phyloP scores from a whole-genome alignment of 306 rosid genomes.

The Canavalia gladiata region DNA sequence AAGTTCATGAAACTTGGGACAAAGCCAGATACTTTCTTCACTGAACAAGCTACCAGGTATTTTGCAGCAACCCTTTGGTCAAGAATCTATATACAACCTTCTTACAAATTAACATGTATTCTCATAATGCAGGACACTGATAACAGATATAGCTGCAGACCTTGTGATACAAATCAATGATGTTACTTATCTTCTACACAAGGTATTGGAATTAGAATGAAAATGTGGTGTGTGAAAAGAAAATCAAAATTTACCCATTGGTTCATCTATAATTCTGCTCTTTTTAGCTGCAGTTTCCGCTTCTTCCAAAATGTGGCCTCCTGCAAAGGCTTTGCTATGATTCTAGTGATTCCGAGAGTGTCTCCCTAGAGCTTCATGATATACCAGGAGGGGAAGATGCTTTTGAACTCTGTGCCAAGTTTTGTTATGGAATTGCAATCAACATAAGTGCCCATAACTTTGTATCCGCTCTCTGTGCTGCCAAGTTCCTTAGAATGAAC shows the following conservation, averaged over 20 bases:
- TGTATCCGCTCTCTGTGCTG: constrained; percentile 82
- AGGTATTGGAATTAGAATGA: constrained; percentile 59
- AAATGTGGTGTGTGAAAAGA: constrained; percentile 24
- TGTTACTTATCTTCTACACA: constrained; percentile 75
- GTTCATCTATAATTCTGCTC: constrained; percentile 55
- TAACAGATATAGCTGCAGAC: constrained; percentile 81
- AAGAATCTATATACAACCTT: constrained; percentile 19
- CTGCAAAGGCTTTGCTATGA: constrained; percentile 86
- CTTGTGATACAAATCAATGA: constrained; percentile 76
- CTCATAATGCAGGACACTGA: constrained; percentile 68
- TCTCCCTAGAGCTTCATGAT: constrained; percentile 76
- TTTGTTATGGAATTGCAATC: constrained; percentile 90
- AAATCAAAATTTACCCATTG: constrained; percentile 31
- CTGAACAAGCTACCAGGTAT: constrained; percentile 94
- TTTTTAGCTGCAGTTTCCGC: constrained; percentile 85
- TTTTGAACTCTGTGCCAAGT: constrained; percentile 92
- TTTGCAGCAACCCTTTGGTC: constrained; percentile 23
- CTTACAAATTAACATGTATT: constrained; percentile 44
- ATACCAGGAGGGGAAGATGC: constrained; percentile 95
- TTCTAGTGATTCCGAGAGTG: constrained; percentile 58
- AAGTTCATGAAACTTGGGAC: constrained; percentile 99
- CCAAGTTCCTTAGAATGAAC: constrained; percentile 86
- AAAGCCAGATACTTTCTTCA: constrained; percentile 86
- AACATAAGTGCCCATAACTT: constrained; percentile 90
- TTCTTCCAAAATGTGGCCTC: constrained; percentile 86